These are phyloP conservation scores for Peribolospora kevripleyi DNA, from an alignment of 768 basidiomycete genomes.

Conservation along the genomic window DNA sequence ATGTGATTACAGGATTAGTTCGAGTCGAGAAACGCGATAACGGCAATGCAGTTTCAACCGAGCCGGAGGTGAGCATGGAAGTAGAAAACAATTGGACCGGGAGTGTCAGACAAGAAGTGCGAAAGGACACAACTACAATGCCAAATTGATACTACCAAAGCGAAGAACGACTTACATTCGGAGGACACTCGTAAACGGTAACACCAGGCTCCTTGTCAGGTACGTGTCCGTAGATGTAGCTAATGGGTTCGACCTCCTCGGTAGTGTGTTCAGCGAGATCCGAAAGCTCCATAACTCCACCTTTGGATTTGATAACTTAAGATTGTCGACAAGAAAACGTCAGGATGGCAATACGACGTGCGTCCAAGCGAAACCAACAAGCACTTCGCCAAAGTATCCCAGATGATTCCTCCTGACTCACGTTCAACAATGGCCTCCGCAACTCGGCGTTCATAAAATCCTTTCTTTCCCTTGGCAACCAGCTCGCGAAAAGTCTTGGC, in stretches of 20 bases:
- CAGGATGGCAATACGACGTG: too few species aligned
- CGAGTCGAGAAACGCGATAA: too few species aligned
- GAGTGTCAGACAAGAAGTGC: too few species aligned
- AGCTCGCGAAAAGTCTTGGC: conserved; percentile 61
- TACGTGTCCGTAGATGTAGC: conserved; percentile 40
- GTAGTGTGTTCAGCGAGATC: conserved; percentile 68
- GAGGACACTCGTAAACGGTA: conserved; percentile 88
- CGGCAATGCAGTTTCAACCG: too few species aligned
- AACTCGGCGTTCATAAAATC: conserved; percentile 78
- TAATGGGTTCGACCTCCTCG: conserved; percentile 65
- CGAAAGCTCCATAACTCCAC: conserved; percentile 81
- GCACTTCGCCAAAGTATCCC: neutral
- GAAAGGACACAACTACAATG: too few species aligned
- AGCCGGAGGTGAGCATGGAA: too few species aligned
- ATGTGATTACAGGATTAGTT: too few species aligned
- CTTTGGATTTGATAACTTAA: conserved; percentile 44
- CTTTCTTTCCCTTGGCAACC: conserved; percentile 58
- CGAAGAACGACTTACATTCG: conserved; percentile 30
- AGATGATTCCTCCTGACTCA: conserved; percentile 1
- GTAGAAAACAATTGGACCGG: too few species aligned
- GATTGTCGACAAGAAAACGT: conserved; percentile 10
- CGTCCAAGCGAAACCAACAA: neutral
- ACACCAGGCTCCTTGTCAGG: conserved; percentile 35
- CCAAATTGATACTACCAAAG: too few species aligned
- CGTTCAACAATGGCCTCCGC: conserved; percentile 67